These are phyloP conservation scores for Spathaspora boniae DNA, from an alignment of 805 yeast genomes.

Conservation along the genomic window DNA sequence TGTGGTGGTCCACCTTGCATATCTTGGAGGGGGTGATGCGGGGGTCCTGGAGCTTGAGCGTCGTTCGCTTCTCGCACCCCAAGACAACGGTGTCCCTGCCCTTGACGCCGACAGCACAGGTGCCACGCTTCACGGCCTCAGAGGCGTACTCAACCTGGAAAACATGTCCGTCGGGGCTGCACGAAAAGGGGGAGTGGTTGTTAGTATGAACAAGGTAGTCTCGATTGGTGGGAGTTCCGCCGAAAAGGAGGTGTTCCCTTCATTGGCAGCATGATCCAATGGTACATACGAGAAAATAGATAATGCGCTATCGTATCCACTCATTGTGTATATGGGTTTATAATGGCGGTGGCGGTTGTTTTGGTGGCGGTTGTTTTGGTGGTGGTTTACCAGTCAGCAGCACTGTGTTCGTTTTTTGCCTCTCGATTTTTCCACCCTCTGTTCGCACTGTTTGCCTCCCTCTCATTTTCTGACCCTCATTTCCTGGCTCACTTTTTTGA, in stretches of 20 bases:
- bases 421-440: slow-evolving; percentile 1
- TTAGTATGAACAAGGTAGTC: too few species aligned
- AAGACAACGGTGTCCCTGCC: slow-evolving; percentile 85
- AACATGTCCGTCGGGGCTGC: slow-evolving; percentile 97
- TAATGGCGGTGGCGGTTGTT: background rate
- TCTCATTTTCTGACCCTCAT: too few species aligned
- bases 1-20: slow-evolving; percentile 86
- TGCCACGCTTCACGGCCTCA: slow-evolving; percentile 97
- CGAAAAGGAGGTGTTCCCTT: too few species aligned
- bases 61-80: slow-evolving; percentile 95
- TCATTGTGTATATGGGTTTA: slow-evolving; percentile 47
- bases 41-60: slow-evolving; percentile 92
- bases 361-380: background rate
- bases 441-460: background rate
- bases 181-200: slow-evolving; percentile 13
- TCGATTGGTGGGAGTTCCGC: background rate
- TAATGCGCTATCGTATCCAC: slow-evolving; percentile 99
- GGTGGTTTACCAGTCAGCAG: background rate
- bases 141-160: slow-evolving; percentile 98
- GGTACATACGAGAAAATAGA: slow-evolving; percentile 86
- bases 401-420: slow-evolving; percentile 7
- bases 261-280: background rate
- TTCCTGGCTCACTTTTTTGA: too few species aligned
- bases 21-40: slow-evolving; percentile 94
- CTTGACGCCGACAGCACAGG: slow-evolving; percentile 96